Percentiles rank a stretch among this genome's conserved stretches.
Evolutionary conservation across 129 eudicot species (phyloP).

Genomic region (Escallonia herrerae): DNA sequence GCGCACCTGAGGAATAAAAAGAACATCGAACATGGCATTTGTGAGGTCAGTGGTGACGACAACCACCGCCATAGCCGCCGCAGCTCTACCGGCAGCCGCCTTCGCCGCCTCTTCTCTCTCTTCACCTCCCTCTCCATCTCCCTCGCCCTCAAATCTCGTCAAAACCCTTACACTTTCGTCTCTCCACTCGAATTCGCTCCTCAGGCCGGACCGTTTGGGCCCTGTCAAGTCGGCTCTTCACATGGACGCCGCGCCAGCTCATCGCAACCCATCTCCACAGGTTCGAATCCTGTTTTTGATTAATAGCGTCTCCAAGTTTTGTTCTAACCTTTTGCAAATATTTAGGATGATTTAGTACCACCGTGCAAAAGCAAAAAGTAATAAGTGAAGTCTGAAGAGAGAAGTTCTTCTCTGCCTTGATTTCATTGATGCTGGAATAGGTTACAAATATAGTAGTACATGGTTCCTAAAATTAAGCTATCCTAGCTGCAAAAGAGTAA

Average conservation of each 20-base stretch:
- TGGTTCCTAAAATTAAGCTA: no score
- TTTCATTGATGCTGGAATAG: no score
- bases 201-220: constrained; percentile 15
- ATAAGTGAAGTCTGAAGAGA: no score
- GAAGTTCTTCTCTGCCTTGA: no score
- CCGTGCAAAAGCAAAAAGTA: no score
- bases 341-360: no score
- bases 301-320: no score
- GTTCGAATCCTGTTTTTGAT: constrained; percentile 7
- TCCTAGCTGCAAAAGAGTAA: no score
- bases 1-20: neutral
- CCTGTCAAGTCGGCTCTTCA: constrained; percentile 47
- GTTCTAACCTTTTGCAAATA: no score
- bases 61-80: constrained; percentile 25
- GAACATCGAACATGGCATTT: constrained; percentile 37
- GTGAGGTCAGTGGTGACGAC: constrained; percentile 33
- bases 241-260: constrained; percentile 39
- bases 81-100: constrained; percentile 49
- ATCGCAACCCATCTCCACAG: constrained; percentile 32
- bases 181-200: constrained; percentile 17
- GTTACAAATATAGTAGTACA: no score
- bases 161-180: constrained; percentile 16
- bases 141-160: constrained; percentile 11
- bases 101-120: constrained; percentile 34
- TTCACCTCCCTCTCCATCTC: constrained; percentile 23